Evolutionary conservation across 2,329 filamentous ascomycete genomes (phyloP).

Genomic region (Lecanicillium sp.): DNA sequence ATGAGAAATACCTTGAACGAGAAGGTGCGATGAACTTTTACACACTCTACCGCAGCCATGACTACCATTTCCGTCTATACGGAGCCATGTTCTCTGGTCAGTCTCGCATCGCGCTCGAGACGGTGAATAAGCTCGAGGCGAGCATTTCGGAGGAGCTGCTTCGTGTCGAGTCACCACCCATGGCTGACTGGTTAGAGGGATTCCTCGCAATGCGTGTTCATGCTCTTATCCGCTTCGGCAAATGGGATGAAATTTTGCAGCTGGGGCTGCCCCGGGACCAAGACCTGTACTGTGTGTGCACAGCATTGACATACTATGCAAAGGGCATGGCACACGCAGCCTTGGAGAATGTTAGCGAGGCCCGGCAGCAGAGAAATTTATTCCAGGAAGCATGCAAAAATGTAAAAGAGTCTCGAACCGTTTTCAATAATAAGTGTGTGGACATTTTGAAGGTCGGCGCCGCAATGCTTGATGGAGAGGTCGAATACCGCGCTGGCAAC

Average conservation of each 20-base stretch:
- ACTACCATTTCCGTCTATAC: slow-evolving; percentile 70
- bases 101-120: slow-evolving; percentile 52
- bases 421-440: slow-evolving; percentile 30
- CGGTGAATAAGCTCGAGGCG: slow-evolving; percentile 48
- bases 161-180: slow-evolving; percentile 56
- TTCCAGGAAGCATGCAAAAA: slow-evolving; percentile 42
- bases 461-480: slow-evolving; percentile 66
- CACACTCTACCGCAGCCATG: slow-evolving; percentile 65
- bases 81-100: slow-evolving; percentile 70
- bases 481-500: slow-evolving; percentile 58
- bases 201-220: slow-evolving; percentile 62
- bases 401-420: slow-evolving; percentile 50
- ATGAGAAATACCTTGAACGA: slow-evolving; percentile 54
- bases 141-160: slow-evolving; percentile 57
- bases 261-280: slow-evolving; percentile 48
- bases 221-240: slow-evolving; percentile 63
- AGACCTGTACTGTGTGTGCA: slow-evolving; percentile 59
- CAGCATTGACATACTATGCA: slow-evolving; percentile 60
- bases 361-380: slow-evolving; percentile 37
- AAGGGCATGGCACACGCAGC: slow-evolving; percentile 60
- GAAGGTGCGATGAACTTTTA: slow-evolving; percentile 64
- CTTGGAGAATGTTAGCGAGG: slow-evolving; percentile 43
- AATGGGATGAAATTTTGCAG: slow-evolving; percentile 57
- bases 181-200: slow-evolving; percentile 72
- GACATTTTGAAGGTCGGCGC: slow-evolving; percentile 55